These are phyloP conservation scores for Viridothelium virens DNA, from an alignment of 495 filamentous ascomycete genomes.

Conservation along the genomic window DNA sequence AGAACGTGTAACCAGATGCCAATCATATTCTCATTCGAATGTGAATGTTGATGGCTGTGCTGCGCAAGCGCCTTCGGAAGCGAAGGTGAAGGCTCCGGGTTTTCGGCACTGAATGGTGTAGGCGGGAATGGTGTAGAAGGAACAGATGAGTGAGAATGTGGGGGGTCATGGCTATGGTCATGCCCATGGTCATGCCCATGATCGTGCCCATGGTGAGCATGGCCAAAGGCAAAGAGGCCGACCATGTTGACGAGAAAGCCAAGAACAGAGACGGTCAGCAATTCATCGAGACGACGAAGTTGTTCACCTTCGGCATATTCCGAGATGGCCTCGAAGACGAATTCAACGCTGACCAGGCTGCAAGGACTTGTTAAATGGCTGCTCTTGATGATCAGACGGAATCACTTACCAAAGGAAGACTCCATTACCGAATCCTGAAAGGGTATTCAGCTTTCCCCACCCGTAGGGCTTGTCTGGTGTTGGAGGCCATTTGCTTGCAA, in stretches of 20 bases:
- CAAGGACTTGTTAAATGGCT: too few relatives aligned
- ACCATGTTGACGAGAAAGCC: constrained; percentile 86
- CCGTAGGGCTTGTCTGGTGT: constrained; percentile 85
- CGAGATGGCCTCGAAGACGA: constrained; percentile 90
- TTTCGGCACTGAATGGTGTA: constrained; percentile 1
- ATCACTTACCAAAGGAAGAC: constrained; percentile 78
- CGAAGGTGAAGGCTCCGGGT: background rate
- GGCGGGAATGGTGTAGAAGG: constrained; percentile 22
- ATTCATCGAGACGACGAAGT: constrained; percentile 74
- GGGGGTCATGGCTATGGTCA: constrained; percentile 45
- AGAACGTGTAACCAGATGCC: constrained; percentile 97
- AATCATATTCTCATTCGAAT: constrained; percentile 96
- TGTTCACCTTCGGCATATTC: constrained; percentile 70
- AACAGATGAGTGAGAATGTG: constrained; percentile 25
- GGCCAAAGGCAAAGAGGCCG: constrained; percentile 80
- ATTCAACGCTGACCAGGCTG: constrained; percentile 90
- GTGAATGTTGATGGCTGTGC: constrained; percentile 38
- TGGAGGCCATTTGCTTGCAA: constrained; percentile 95
- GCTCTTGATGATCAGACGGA: too few relatives aligned
- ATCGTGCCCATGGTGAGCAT: constrained; percentile 50
- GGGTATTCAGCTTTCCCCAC: constrained; percentile 91
- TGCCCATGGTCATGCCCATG: constrained; percentile 48
- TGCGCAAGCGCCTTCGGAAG: constrained; percentile 5
- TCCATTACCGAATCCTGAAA: constrained; percentile 94
- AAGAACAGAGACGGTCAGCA: constrained; percentile 76